Conservation (phyloP, 2,329 filamentous ascomycete species). For the Aspergillus transmontanensis region DNA sequence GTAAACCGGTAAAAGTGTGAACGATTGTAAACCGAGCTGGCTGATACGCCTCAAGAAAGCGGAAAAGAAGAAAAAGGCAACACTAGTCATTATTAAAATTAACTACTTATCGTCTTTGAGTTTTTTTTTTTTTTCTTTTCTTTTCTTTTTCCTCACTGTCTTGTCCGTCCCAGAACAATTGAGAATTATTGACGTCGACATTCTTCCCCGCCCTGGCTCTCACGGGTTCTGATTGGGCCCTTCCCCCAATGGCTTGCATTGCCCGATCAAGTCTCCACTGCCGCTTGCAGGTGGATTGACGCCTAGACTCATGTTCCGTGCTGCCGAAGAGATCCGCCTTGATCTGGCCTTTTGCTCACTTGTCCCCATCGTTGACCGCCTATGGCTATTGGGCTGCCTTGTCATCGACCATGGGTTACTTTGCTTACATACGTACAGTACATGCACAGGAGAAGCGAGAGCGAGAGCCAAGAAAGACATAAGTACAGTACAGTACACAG, state of each 20-base stretch:
- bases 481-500: neutral
- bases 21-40: neutral
- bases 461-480: neutral
- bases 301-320: conserved; percentile 24
- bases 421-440: conserved; percentile 1
- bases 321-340: conserved; percentile 21
- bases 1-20: neutral
- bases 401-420: neutral
- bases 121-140: neutral
- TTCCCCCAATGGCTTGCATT: conserved; percentile 16
- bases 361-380: neutral
- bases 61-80: neutral
- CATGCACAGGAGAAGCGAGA: neutral
- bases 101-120: neutral
- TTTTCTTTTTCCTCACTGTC: neutral
- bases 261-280: conserved; percentile 20
- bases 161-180: neutral
- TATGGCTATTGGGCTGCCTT: conserved; percentile 4
- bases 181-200: conserved; percentile 18
- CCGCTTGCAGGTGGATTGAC: conserved; percentile 23
- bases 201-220: neutral
- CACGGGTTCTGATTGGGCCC: conserved; percentile 14
- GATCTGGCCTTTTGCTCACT: conserved; percentile 7
- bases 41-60: neutral
- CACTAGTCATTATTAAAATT: neutral